Evolutionary conservation across 495 filamentous ascomycete genomes (phyloP).

Genomic region (Delitschia confertaspora): DNA sequence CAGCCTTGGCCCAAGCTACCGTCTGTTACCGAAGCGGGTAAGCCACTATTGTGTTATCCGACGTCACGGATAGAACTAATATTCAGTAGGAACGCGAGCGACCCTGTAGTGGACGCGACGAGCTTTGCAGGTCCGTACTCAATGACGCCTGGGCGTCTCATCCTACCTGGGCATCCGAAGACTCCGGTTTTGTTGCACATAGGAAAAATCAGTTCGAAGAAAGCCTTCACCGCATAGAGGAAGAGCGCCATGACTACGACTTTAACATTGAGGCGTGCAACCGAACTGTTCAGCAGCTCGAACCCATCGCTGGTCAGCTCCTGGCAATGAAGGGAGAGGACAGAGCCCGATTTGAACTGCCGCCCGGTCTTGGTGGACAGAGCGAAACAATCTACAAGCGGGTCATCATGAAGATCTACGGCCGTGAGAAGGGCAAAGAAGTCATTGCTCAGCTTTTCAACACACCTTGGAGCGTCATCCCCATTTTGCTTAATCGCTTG

Average conservation of each 20-base stretch:
- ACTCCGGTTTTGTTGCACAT: slow-evolving; percentile 96
- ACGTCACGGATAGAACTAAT: not conserved
- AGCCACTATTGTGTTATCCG: slow-evolving; percentile 28
- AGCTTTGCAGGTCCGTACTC: slow-evolving; percentile 80
- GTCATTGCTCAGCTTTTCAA: slow-evolving; percentile 77
- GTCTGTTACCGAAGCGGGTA: slow-evolving; percentile 74
- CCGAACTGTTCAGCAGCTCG: slow-evolving; percentile 87
- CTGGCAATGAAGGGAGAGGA: slow-evolving; percentile 63
- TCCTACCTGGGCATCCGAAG: slow-evolving; percentile 97
- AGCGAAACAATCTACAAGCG: slow-evolving; percentile 94
- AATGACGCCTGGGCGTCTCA: slow-evolving; percentile 99
- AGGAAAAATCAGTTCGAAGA: slow-evolving; percentile 93
- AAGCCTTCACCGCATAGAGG: slow-evolving; percentile 87
- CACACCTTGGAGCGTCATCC: slow-evolving; percentile 71
- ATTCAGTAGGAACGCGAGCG: slow-evolving; percentile 60
- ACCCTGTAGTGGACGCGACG: slow-evolving; percentile 84
- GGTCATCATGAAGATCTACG: slow-evolving; percentile 97
- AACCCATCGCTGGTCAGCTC: slow-evolving; percentile 86
- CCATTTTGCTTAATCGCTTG: slow-evolving; percentile 73
- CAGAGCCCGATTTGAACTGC: slow-evolving; percentile 62
- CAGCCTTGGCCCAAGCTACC: slow-evolving; percentile 87
- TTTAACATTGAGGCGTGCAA: slow-evolving; percentile 91
- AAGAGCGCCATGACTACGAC: slow-evolving; percentile 97
- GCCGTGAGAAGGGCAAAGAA: slow-evolving; percentile 66
- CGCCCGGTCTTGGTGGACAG: slow-evolving; percentile 77